Percentiles rank a stretch among this genome's conserved stretches.
phyloP scores from a whole-genome alignment of 306 rosid species.

The Rosa rugosa region DNA sequence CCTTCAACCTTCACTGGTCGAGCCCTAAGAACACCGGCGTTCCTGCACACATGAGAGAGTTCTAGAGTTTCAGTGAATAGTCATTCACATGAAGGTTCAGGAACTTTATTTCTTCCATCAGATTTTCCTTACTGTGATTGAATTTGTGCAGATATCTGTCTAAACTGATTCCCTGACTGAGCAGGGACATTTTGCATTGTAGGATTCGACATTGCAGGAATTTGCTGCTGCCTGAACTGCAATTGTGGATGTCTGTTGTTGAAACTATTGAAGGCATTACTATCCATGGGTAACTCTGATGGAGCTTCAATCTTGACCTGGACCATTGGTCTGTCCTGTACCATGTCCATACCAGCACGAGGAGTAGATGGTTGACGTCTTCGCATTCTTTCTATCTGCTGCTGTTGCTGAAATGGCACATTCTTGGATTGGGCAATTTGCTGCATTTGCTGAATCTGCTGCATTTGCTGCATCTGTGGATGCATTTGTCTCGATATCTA shows the following conservation, averaged over 20 bases:
- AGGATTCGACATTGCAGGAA: constrained; percentile 63
- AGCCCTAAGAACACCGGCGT: constrained; percentile 61
- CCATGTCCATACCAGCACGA: constrained; percentile 59
- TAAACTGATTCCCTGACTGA: constrained; percentile 59
- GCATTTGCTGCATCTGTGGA: constrained; percentile 64
- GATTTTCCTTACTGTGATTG: constrained; percentile 66
- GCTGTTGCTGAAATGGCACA: constrained; percentile 43
- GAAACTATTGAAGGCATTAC: constrained; percentile 49
- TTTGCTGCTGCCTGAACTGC: constrained; percentile 80
- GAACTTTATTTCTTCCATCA: constrained; percentile 21
- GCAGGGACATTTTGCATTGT: constrained; percentile 66
- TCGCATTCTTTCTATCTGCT: constrained; percentile 58
- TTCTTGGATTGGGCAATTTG: constrained; percentile 55
- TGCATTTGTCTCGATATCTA: constrained; percentile 65
- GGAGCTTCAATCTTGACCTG: constrained; percentile 84
- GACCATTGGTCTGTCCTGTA: constrained; percentile 76
- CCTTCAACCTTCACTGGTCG: constrained; percentile 99
- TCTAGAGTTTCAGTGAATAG: constrained; percentile 12
- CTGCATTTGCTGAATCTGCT: constrained; percentile 64
- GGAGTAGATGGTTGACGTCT: constrained; percentile 62
- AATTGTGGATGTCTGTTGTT: constrained; percentile 60
- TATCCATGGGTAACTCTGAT: constrained; percentile 64
- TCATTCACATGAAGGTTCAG: constrained; percentile 5
- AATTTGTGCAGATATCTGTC: constrained; percentile 70
- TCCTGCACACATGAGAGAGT: constrained; percentile 54